Percentiles rank a stretch among this genome's conserved stretches.
These are phyloP conservation scores for Peronosclerospora sorghi DNA, from an alignment of 352 stramenopile species.

Conservation along the genomic window DNA sequence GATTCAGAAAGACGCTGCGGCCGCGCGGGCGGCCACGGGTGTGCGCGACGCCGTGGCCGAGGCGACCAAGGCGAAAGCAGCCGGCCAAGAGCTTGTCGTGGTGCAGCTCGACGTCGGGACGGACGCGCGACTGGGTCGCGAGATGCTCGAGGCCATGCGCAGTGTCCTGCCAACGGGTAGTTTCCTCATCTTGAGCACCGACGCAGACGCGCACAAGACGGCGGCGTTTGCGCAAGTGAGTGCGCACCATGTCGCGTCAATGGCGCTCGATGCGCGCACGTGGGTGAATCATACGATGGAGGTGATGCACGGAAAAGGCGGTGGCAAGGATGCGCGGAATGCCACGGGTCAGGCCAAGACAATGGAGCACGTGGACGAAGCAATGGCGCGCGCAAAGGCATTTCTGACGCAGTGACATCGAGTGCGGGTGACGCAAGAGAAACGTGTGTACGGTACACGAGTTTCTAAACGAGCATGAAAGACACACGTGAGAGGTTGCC, in stretches of 20 bases:
- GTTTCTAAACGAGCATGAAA: too few species aligned
- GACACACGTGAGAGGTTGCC: too few species aligned
- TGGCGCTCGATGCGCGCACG: slow-evolving; percentile 82
- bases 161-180: slow-evolving; percentile 69
- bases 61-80: slow-evolving; percentile 48
- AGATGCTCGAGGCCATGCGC: slow-evolving; percentile 89
- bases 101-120: slow-evolving; percentile 89
- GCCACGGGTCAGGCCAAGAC: slow-evolving; percentile 77
- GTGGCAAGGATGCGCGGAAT: slow-evolving; percentile 84
- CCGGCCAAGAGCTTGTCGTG: slow-evolving; percentile 62
- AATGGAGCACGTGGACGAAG: slow-evolving; percentile 53
- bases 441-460: too few species aligned
- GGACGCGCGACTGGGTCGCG: slow-evolving; percentile 90
- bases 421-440: too few species aligned
- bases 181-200: slow-evolving; percentile 89
- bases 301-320: slow-evolving; percentile 90
- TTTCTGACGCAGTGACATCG: too few species aligned
- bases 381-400: slow-evolving; percentile 50
- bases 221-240: slow-evolving; percentile 89
- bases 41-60: slow-evolving; percentile 45
- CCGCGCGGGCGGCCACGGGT: slow-evolving; percentile 53
- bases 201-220: slow-evolving; percentile 87
- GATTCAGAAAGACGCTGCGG: slow-evolving; percentile 68
- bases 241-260: slow-evolving; percentile 55
- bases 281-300: slow-evolving; percentile 90